These are phyloP conservation scores for Trichosporon ovoides DNA, from an alignment of 1,284 basidiomycete genomes.

Conservation along the genomic window DNA sequence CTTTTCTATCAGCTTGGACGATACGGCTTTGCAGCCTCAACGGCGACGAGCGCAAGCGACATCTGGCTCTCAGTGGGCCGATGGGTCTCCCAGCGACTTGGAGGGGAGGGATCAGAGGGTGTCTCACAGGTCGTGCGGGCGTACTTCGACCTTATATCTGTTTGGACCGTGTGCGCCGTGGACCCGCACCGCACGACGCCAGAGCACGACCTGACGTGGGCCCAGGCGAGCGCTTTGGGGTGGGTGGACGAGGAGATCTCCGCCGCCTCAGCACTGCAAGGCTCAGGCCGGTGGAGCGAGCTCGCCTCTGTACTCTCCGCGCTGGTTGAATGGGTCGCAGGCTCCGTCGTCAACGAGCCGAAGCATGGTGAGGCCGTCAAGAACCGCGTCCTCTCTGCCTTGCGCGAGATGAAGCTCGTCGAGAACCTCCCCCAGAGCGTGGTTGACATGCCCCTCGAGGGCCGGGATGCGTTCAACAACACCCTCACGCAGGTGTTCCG, in stretches of 20 bases:
- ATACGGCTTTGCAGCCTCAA: constrained; percentile 66
- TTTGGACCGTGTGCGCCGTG: constrained; percentile 75
- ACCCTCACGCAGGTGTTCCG: constrained; percentile 13
- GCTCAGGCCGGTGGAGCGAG: constrained; percentile 49
- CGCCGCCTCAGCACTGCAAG: constrained; percentile 5
- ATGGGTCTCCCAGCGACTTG: constrained; percentile 24
- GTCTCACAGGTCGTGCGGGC: constrained; percentile 50
- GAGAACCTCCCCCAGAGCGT: constrained; percentile 8
- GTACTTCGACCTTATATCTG: constrained; percentile 55
- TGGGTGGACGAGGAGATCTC: constrained; percentile 62
- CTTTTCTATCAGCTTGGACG: constrained; percentile 64
- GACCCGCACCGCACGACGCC: constrained; percentile 85
- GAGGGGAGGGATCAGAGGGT: neutral
- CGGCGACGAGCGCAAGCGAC: constrained; percentile 34
- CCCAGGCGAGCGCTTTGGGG: constrained; percentile 67
- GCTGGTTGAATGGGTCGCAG: constrained; percentile 62
- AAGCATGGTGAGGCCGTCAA: constrained; percentile 61
- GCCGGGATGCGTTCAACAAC: constrained; percentile 9
- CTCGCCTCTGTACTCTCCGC: constrained; percentile 36
- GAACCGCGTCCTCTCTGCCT: constrained; percentile 13
- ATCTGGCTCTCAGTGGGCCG: constrained; percentile 35
- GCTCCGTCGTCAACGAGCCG: constrained; percentile 64
- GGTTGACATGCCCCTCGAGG: neutral
- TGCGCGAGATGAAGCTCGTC: constrained; percentile 15
- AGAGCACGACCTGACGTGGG: constrained; percentile 83